Evolutionary conservation across 2,329 filamentous ascomycete genomes (phyloP).

Genomic region (Mariannaea elegans): DNA sequence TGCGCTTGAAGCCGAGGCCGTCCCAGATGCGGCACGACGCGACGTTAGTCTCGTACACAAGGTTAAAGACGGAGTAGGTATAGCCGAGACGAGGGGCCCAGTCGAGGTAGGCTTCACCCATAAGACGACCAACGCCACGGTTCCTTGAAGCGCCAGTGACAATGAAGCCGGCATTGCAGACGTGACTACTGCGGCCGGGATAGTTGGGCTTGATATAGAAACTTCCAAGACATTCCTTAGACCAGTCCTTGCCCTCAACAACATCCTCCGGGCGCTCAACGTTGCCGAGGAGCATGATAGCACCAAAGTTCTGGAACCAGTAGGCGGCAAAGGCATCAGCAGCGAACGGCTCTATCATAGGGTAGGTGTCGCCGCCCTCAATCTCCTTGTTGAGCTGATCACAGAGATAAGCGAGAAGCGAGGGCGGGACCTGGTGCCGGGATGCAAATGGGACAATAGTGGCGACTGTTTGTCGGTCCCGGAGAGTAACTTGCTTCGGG

Average conservation of each 20-base stretch:
- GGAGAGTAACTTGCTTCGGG: conserved; percentile 80
- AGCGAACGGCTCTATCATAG: conserved; percentile 81
- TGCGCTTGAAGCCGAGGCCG: conserved; percentile 89
- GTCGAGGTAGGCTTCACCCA: conserved; percentile 80
- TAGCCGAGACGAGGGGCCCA: conserved; percentile 86
- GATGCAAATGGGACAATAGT: conserved; percentile 85
- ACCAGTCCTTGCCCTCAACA: conserved; percentile 75
- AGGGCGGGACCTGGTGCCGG: conserved; percentile 77
- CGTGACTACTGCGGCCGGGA: conserved; percentile 87
- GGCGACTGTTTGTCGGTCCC: conserved; percentile 84
- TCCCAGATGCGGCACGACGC: conserved; percentile 93
- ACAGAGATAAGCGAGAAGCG: conserved; percentile 79
- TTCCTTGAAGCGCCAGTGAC: conserved; percentile 78
- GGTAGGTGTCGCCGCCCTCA: conserved; percentile 90
- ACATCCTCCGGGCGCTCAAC: conserved; percentile 70
- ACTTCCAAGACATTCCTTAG: conserved; percentile 82
- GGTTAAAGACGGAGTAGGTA: conserved; percentile 91
- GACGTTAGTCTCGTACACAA: conserved; percentile 93
- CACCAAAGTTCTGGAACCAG: conserved; percentile 92
- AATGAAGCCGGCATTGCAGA: conserved; percentile 86
- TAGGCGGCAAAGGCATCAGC: conserved; percentile 81
- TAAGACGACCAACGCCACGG: conserved; percentile 77
- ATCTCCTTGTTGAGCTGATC: conserved; percentile 91
- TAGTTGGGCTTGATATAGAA: conserved; percentile 97
- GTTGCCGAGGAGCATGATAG: conserved; percentile 85